Base-by-base conservation (phyloP, 768 basidiomycete species). In the Mycena haematopus region DNA sequence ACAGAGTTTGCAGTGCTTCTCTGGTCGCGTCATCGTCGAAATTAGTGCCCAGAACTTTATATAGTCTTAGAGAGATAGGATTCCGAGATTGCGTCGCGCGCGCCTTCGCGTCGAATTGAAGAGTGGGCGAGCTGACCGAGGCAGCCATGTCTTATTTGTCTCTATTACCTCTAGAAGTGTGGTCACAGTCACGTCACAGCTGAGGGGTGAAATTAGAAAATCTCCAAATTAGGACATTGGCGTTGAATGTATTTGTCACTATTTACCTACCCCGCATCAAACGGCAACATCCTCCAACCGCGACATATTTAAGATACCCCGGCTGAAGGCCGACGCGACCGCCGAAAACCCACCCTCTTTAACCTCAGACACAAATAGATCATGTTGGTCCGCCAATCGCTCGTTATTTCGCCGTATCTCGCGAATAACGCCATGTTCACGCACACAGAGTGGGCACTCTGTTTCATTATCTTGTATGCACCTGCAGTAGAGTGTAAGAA, bases 371-470 rank as follows among this genome's bases (percentile, higher is more conserved):
- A 92, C 74, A 78, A 93, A 93, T 15, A 92, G 69, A 21, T 92
- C 91, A 67, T 93, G 92, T 65, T 93, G 89, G 70, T 91, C 88
- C 13, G 89, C 92, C 59, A 96, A 77, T 62, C 86, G 81, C 66
- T 91, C 92, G 65, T 98, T 98, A 70, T 92, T 93, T 63, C 86
- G 81, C 63, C 92, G 80, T 54, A 99, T 92, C 73, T 98, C 96
- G 31, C 92, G 88, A 47, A 98, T 90, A 40, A 97, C 85, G 33
- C 90, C 88, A 67, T 98, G 93, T 64, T 93, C 88, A 10, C 90
- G 84, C 0, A 90, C 93, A 70, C 96, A 98, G 29, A 86, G 83
- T 0, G 95, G 95, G 71, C 97, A 99, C 68, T 96, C 91, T 0
- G 89, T 86, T 57, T 96, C 95, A 66, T 93, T 85, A 63, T 96